Base-by-base conservation (phyloP, 2,329 filamentous ascomycete genomes). In the Phyllosticta citrichinensis region DNA sequence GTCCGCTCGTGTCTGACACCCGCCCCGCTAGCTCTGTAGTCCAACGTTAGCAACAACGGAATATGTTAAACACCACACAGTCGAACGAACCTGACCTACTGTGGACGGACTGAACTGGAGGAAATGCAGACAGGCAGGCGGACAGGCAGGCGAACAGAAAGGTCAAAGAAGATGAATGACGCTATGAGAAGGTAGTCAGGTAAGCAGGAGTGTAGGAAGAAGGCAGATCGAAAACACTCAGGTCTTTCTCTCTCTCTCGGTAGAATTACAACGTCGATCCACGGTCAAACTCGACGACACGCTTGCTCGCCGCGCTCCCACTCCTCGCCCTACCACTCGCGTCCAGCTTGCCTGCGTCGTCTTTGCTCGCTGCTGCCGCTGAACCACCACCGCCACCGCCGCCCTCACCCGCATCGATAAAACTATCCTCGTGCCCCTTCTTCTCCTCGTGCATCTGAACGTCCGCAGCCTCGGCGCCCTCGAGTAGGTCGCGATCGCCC, bases 401-500 rank as follows among this genome's bases (percentile, higher is more conserved):
- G 2, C n/a, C 55, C n/a, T 20, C 27, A 12, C 54, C 59, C 12
- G 47, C 56, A 24, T 62, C 60, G 14, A 62, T 57, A 10, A 62
- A 6, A 12, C 22, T 22, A 2, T 22, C 2, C 22, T 58, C 55
- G 25, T 35, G 35, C 40, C 30, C 47, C 47, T 54, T 20, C 51
- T 51, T 58, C 30, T 58, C 55, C 24, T 58, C 56, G 5, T 47
- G 40, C 17, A 40, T 11, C 11, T 17, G 35, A 40, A 77, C 75
- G 50, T 72, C 77, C 60, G 74, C 75, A 25, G 78, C 78, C 62
- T 81, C 79, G 3, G 78, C 78, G 1, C 76, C 78, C 57, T 79
- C 77, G 1, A 81, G 69, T n/a, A 81, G 63, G 68, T 81, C 79
- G 11, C 72, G 62, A 62, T 76, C 75, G 9, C 58, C 35, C 40